A percentile compares a stretch with the other conserved stretches of the same genome.
These are phyloP conservation scores for Torulaspora franciscae DNA, from an alignment of 805 yeast genomes.

Conservation along the genomic window DNA sequence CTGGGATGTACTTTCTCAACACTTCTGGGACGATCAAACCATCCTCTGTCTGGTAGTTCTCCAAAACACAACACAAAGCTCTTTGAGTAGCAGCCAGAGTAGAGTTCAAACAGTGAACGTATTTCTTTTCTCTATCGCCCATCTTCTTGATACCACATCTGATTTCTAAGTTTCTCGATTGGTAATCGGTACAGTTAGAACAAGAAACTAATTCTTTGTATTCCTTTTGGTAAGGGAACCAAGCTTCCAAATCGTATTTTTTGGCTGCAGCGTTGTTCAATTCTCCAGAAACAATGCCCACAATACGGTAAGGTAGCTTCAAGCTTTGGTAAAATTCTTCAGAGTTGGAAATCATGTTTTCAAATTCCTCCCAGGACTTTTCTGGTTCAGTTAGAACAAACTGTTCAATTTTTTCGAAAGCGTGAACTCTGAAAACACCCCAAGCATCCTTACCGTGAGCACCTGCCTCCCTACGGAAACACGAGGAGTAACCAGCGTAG, in stretches of 20 bases:
- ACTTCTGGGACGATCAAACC: slow-evolving; percentile 94
- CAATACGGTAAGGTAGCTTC: slow-evolving; percentile 93
- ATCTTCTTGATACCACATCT: slow-evolving; percentile 97
- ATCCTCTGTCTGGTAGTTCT: slow-evolving; percentile 96
- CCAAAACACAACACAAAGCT: slow-evolving; percentile 94
- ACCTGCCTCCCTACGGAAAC: slow-evolving; percentile 99
- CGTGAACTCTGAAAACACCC: slow-evolving; percentile 99
- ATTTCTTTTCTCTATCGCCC: slow-evolving; percentile 93
- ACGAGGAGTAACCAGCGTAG: slow-evolving; percentile 96
- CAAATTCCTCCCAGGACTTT: slow-evolving; percentile 96
- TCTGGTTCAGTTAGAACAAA: slow-evolving; percentile 95
- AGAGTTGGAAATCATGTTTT: slow-evolving; percentile 83
- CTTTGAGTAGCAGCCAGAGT: slow-evolving; percentile 97
- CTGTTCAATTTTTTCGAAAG: slow-evolving; percentile 97
- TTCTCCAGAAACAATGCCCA: slow-evolving; percentile 97
- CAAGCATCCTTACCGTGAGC: slow-evolving; percentile 99
- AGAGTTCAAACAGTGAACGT: slow-evolving; percentile 97
- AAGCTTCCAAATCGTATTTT: slow-evolving; percentile 97
- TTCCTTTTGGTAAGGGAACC: slow-evolving; percentile 99
- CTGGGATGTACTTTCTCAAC: slow-evolving; percentile 92
- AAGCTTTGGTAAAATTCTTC: slow-evolving; percentile 92
- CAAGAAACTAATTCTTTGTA: slow-evolving; percentile 97
- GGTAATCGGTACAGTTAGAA: slow-evolving; percentile 99
- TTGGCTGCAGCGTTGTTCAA: slow-evolving; percentile 98
- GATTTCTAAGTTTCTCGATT: slow-evolving; percentile 96